phyloP scores from a whole-genome alignment of 352 stramenopile genomes.

The Pilasporangium apinafurcum region DNA sequence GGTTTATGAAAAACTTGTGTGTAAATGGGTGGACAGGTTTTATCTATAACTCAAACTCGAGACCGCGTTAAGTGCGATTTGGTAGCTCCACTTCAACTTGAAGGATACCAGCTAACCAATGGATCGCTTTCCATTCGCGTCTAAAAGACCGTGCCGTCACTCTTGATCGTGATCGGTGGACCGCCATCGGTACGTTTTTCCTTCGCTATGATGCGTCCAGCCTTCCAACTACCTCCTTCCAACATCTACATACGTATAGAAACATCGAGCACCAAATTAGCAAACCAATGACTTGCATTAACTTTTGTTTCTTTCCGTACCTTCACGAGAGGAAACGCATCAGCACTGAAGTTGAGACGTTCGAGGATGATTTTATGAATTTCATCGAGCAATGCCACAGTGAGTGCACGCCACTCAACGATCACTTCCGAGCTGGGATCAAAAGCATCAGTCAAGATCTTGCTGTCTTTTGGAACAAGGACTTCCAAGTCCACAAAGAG shows the following conservation, averaged over 20 bases:
- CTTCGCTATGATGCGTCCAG: conserved; percentile 74
- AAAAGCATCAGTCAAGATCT: conserved; percentile 49
- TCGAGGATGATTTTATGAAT: conserved; percentile 60
- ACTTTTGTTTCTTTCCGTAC: conserved; percentile 12
- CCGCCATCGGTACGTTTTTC: conserved; percentile 60
- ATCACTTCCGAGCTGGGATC: conserved; percentile 71
- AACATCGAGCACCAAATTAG: too few relatives aligned
- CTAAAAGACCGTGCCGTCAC: conserved; percentile 84
- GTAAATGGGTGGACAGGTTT: too few relatives aligned
- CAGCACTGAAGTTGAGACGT: conserved; percentile 56
- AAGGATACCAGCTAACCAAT: too few relatives aligned
- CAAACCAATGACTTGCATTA: too few relatives aligned
- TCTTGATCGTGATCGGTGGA: conserved; percentile 81
- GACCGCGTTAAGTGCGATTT: too few relatives aligned
- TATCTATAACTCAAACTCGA: too few relatives aligned
- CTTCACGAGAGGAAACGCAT: conserved; percentile 82
- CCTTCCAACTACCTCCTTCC: conserved; percentile 84
- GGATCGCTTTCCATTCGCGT: too few relatives aligned
- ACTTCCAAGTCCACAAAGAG: conserved; percentile 79
- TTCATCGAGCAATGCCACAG: conserved; percentile 74
- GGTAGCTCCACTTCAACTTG: too few relatives aligned
- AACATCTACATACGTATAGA: conserved; percentile 41
- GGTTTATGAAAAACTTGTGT: too few relatives aligned
- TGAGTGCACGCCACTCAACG: conserved; percentile 82
- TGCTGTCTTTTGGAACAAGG: conserved; percentile 52